Evolutionary conservation across 2,329 filamentous ascomycete species (phyloP).

Genomic region (Aspergillus arachidicola): DNA sequence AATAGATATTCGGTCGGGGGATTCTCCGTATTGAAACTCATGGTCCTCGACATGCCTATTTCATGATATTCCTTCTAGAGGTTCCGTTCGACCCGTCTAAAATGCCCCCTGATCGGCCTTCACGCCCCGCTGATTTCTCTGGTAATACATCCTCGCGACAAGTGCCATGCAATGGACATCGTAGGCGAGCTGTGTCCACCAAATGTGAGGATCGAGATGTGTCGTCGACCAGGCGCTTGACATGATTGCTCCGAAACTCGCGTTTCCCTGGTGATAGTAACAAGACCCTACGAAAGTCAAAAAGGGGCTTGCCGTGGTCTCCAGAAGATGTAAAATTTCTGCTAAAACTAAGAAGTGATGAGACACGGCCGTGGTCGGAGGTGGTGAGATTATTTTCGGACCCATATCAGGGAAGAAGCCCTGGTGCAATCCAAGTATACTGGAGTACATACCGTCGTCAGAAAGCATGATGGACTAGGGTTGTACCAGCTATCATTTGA

Average conservation of each 20-base stretch:
- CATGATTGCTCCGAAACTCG: too few species aligned
- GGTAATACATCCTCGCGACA: not conserved
- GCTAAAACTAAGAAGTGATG: slow-evolving; percentile 6
- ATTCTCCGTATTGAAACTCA: not conserved
- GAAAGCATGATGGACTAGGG: too few species aligned
- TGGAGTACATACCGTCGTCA: not conserved
- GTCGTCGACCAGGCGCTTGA: too few species aligned
- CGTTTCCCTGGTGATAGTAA: too few species aligned
- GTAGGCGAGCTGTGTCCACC: too few species aligned
- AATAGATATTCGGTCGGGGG: not conserved
- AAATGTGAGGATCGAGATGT: too few species aligned
- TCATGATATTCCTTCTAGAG: slow-evolving; percentile 4
- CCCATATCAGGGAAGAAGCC: slow-evolving; percentile 11
- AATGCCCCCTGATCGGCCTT: not conserved
- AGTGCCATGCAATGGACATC: too few species aligned
- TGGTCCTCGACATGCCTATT: not conserved
- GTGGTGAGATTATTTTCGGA: slow-evolving; percentile 8
- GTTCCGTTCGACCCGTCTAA: not conserved
- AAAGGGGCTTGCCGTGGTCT: slow-evolving; percentile 8
- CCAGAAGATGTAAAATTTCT: slow-evolving; percentile 6
- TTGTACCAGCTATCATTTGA: too few species aligned
- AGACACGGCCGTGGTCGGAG: slow-evolving; percentile 3
- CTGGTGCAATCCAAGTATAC: slow-evolving; percentile 10
- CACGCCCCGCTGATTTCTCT: not conserved
- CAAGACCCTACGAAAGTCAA: not conserved